phyloP scores from a whole-genome alignment of 2,329 filamentous ascomycete genomes.

The Zasmidium cellare region DNA sequence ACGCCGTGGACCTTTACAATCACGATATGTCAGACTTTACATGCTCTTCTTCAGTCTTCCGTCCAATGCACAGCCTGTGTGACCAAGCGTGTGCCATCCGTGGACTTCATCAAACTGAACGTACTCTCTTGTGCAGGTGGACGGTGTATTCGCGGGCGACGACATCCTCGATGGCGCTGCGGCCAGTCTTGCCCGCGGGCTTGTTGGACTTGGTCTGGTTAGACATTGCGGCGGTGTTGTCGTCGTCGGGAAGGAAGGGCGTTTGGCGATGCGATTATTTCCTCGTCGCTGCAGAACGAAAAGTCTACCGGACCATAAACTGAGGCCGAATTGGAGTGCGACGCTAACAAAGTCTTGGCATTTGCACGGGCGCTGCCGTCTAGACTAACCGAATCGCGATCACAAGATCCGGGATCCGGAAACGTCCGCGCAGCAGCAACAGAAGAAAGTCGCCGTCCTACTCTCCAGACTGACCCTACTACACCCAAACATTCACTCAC shows the following conservation, averaged over 20 bases:
- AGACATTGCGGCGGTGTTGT: slow-evolving; percentile 39
- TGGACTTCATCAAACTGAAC: slow-evolving; percentile 76
- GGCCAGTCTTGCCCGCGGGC: slow-evolving; percentile 72
- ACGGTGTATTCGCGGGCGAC: slow-evolving; percentile 99
- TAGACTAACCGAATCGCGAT: neutral
- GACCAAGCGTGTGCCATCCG: slow-evolving; percentile 45
- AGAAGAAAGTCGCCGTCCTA: neutral
- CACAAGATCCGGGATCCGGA: neutral
- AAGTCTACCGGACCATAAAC: neutral
- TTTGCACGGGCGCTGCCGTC: neutral
- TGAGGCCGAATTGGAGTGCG: neutral
- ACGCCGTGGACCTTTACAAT: slow-evolving; percentile 83
- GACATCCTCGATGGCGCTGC: slow-evolving; percentile 98
- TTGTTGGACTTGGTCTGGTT: slow-evolving; percentile 49
- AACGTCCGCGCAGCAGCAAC: neutral
- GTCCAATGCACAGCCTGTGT: slow-evolving; percentile 52
- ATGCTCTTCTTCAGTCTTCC: slow-evolving; percentile 62
- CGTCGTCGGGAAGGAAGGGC: slow-evolving; percentile 9
- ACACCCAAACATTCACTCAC: slow-evolving; percentile 3
- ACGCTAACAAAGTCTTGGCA: neutral
- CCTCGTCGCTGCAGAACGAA: slow-evolving; percentile 6
- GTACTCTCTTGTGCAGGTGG: slow-evolving; percentile 99
- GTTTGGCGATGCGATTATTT: slow-evolving; percentile 11
- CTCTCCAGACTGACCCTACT: neutral
- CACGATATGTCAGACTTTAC: slow-evolving; percentile 37